Evolutionary conservation across 768 basidiomycete species (phyloP).

Genomic region (Naganishia antarctica): DNA sequence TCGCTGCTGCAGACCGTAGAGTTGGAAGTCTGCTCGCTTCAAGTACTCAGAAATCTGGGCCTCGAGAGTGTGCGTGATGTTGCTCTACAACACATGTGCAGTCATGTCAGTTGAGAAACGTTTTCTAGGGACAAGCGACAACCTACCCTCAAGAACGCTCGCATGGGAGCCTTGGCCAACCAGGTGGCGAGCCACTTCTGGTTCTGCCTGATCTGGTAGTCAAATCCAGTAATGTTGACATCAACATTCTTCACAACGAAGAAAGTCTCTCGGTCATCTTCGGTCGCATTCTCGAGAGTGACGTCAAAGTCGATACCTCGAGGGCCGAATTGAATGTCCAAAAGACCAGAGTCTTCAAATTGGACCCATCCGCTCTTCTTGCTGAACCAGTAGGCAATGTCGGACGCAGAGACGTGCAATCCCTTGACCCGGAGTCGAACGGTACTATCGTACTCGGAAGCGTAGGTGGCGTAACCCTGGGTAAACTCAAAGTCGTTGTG

Average conservation of each 20-base stretch:
- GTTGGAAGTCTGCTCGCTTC: conserved; percentile 48
- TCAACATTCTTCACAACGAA: conserved; percentile 51
- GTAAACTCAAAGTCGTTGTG: conserved; percentile 50
- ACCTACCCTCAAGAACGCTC: conserved; percentile 46
- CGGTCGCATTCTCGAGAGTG: conserved; percentile 50
- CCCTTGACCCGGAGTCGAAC: conserved; percentile 50
- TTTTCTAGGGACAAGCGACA: neutral
- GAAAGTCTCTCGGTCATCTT: conserved; percentile 51
- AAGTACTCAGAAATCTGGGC: conserved; percentile 46
- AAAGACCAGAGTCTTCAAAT: conserved; percentile 49
- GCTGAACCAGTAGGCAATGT: conserved; percentile 52
- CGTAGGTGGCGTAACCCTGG: conserved; percentile 52
- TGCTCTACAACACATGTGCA: conserved; percentile 28
- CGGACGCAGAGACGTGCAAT: conserved; percentile 48
- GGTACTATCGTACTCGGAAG: conserved; percentile 48
- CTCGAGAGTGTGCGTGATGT: conserved; percentile 46
- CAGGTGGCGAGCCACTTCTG: conserved; percentile 48
- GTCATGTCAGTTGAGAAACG: neutral
- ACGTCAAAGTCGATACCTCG: conserved; percentile 51
- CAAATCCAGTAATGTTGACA: conserved; percentile 47
- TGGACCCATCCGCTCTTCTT: conserved; percentile 43
- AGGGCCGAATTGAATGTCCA: conserved; percentile 50
- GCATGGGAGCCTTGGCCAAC: conserved; percentile 46
- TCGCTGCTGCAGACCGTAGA: conserved; percentile 74
- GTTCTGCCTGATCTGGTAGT: conserved; percentile 48